These are phyloP conservation scores for Globisporangium nagaii DNA, from an alignment of 352 stramenopile genomes.

Conservation along the genomic window DNA sequence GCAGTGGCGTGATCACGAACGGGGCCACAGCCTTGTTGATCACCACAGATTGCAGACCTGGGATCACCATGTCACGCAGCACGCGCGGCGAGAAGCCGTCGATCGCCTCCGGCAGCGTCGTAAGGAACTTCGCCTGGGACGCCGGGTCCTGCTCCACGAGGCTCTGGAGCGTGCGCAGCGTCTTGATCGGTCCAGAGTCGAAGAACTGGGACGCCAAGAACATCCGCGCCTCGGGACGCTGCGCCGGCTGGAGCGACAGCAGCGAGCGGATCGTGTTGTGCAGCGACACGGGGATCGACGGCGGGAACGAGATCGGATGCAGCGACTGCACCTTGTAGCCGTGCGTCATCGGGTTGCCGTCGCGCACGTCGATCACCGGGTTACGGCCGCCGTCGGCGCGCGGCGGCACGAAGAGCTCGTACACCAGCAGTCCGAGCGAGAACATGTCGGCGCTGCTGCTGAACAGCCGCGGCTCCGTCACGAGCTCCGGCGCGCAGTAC, in stretches of 20 bases:
- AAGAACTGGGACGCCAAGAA: conserved; percentile 86
- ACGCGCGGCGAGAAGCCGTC: conserved; percentile 74
- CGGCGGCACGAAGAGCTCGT: conserved; percentile 79
- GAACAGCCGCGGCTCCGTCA: conserved; percentile 80
- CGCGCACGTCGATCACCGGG: conserved; percentile 72
- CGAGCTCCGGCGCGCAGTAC: conserved; percentile 82
- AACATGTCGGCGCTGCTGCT: conserved; percentile 83
- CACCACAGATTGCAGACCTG: conserved; percentile 65
- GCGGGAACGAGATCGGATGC: conserved; percentile 79
- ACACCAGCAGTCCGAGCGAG: conserved; percentile 76
- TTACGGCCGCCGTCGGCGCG: conserved; percentile 76
- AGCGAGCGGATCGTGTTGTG: conserved; percentile 84
- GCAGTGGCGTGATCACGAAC: conserved; percentile 83
- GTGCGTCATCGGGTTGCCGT: conserved; percentile 88
- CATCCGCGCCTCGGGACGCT: conserved; percentile 60
- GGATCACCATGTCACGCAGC: conserved; percentile 82
- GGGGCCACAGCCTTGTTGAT: conserved; percentile 86
- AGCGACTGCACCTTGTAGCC: conserved; percentile 87
- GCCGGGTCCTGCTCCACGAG: conserved; percentile 81
- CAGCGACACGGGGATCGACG: conserved; percentile 66
- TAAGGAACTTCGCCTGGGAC: conserved; percentile 78
- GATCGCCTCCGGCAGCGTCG: conserved; percentile 61
- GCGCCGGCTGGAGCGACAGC: conserved; percentile 50
- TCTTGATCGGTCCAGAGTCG: conserved; percentile 83
- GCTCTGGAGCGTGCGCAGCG: conserved; percentile 68